Conservation (phyloP, 2,329 filamentous ascomycete species). For the Fusarium heterosporum region DNA sequence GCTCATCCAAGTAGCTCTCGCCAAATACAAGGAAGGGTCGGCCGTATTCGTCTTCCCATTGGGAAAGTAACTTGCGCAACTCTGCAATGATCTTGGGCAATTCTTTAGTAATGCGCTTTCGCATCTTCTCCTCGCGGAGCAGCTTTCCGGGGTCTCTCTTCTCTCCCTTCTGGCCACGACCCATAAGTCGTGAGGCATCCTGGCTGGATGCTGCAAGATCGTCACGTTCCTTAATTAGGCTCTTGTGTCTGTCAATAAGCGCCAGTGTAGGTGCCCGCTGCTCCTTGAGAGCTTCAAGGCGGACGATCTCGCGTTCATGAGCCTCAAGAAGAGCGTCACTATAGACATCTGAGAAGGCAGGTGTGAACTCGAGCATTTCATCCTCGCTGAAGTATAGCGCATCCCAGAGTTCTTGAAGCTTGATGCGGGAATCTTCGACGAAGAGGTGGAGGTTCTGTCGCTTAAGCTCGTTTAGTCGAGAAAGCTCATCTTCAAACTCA, state of each 20-base stretch:
- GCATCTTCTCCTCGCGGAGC: constrained; percentile 96
- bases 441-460: constrained; percentile 95
- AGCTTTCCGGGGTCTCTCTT: constrained; percentile 94
- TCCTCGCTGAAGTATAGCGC: constrained; percentile 94
- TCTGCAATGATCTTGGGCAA: constrained; percentile 90
- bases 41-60: constrained; percentile 94
- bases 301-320: constrained; percentile 89
- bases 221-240: constrained; percentile 85
- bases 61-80: constrained; percentile 82
- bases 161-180: constrained; percentile 91
- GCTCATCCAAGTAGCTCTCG: constrained; percentile 86
- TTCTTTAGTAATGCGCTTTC: constrained; percentile 96
- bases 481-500: constrained; percentile 92
- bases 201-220: constrained; percentile 91
- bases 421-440: constrained; percentile 91
- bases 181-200: constrained; percentile 93
- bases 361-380: constrained; percentile 98
- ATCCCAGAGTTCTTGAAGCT: constrained; percentile 96
- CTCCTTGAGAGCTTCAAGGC: constrained; percentile 84
- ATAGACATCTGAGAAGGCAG: constrained; percentile 96
- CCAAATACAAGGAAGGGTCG: constrained; percentile 94
- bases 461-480: constrained; percentile 90
- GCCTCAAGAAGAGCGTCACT: constrained; percentile 95
- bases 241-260: constrained; percentile 85
- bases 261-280: constrained; percentile 87